Base-by-base conservation (phyloP, 306 rosid species). In the Castanea mollissima region DNA sequence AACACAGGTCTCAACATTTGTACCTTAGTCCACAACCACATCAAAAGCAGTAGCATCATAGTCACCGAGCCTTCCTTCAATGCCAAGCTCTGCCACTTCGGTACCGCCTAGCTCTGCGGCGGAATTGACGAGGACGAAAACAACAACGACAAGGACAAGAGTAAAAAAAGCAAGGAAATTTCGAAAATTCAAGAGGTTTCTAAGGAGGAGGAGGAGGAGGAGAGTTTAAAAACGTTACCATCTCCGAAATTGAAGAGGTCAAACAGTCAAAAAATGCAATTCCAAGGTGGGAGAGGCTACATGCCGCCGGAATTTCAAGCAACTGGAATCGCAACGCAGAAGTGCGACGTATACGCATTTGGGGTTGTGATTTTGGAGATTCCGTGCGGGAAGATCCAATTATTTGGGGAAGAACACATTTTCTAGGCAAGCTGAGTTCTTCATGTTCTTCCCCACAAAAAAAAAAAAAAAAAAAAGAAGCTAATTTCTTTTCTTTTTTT, bases 281-380 rank as follows among this genome's bases (percentile, higher is more conserved):
- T 94, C 86, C 88, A 87, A 29, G 97, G 99, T 0, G 90, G 84
- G 0, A 81, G 84, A 54, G 99, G 97, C 1, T 94, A 94, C 90
- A 91, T 94, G 99, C 82, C 97, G 44, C 97, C 99, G 81, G 99
- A 94, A 78, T 92, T 76, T 76, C 90, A 86, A 23, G 34, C 86
- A 20, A 81, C 80, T 77, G 97, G 99, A 19, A 78, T 72, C 0
- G 88, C 87, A 76, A 88, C 97, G 5, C 91, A 83, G 81, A 85
- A 83, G 60, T 75, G 88, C 18, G 97, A 94, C 69, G 93, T 92
- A 46, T 94, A 90, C 74, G 95, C 97, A 1, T 92, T 94, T 62
- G 99, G 97, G 2, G 92, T 94, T 29, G 95, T 94, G 81, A 60
- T 94, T 11, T 60, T 92, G 79, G 99, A 94, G 86, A 91, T 94